phyloP scores from a whole-genome alignment of 1,284 basidiomycete genomes.

The Ceratobasidium sp. region DNA sequence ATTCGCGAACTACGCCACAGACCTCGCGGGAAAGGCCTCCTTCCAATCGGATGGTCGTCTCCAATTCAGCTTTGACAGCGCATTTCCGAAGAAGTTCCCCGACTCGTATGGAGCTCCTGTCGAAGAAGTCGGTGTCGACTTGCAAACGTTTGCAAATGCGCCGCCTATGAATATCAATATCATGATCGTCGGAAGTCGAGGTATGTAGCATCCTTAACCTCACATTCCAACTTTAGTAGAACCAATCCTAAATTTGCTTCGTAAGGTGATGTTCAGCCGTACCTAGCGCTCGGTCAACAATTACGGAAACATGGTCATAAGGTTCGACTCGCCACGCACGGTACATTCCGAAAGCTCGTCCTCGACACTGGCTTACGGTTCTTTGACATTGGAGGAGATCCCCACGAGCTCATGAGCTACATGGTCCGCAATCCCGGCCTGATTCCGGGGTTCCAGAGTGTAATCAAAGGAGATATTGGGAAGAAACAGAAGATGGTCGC shows the following conservation, averaged over 20 bases:
- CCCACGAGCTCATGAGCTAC: slow-evolving; percentile 71
- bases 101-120: not conserved
- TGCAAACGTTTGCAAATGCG: slow-evolving; percentile 50
- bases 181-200: slow-evolving; percentile 60
- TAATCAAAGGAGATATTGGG: slow-evolving; percentile 65
- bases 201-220: not conserved
- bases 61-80: slow-evolving; percentile 11
- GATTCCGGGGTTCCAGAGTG: slow-evolving; percentile 65
- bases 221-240: not conserved
- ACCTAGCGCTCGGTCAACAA: slow-evolving; percentile 71
- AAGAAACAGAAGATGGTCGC: slow-evolving; percentile 64
- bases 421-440: slow-evolving; percentile 71
- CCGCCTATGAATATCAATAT: slow-evolving; percentile 70
- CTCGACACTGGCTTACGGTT: slow-evolving; percentile 67
- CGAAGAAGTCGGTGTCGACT: slow-evolving; percentile 25
- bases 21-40: no score
- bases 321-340: slow-evolving; percentile 75
- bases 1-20: not conserved
- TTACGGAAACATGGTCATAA: slow-evolving; percentile 69
- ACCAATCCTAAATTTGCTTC: not conserved
- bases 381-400: slow-evolving; percentile 70
- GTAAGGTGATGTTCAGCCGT: slow-evolving; percentile 77
- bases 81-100: slow-evolving; percentile 7
- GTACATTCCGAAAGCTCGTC: slow-evolving; percentile 71
- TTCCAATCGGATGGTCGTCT: slow-evolving; percentile 37